phyloP scores from a whole-genome alignment of 2,329 filamentous ascomycete species.

The Aspergillus brunneoviolaceus region DNA sequence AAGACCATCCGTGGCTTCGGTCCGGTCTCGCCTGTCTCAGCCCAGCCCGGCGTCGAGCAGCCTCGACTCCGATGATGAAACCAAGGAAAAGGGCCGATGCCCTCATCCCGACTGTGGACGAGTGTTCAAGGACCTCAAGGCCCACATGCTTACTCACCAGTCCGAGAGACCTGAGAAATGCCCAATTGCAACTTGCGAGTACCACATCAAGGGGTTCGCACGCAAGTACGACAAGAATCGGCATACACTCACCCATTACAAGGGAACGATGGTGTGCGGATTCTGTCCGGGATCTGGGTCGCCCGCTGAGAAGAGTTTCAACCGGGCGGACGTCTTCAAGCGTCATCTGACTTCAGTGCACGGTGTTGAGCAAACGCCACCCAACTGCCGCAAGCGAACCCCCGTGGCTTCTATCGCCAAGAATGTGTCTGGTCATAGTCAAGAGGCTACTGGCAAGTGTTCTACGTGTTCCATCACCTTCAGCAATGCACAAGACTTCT shows the following conservation, averaged over 20 bases:
- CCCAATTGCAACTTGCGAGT: constrained; percentile 87
- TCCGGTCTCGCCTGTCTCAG: constrained; percentile 64
- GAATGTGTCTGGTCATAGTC: constrained; percentile 69
- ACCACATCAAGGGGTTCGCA: constrained; percentile 88
- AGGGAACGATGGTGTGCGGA: constrained; percentile 94
- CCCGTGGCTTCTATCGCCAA: constrained; percentile 49
- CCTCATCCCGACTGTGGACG: constrained; percentile 81
- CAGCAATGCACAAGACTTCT: constrained; percentile 88
- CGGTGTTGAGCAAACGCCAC: constrained; percentile 87
- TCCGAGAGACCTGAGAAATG: constrained; percentile 91
- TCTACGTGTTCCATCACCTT: constrained; percentile 88
- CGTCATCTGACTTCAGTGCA: constrained; percentile 87
- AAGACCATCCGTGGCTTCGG: constrained; percentile 68
- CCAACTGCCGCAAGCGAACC: constrained; percentile 81
- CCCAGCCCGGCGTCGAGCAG: constrained; percentile 61
- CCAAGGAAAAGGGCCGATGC: constrained; percentile 66
- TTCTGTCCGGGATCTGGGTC: constrained; percentile 90
- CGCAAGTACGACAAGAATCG: constrained; percentile 96
- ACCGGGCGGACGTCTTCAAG: constrained; percentile 94
- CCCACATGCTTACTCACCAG: constrained; percentile 92
- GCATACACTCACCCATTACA: constrained; percentile 92
- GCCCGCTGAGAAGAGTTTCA: constrained; percentile 89
- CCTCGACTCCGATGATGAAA: constrained; percentile 62
- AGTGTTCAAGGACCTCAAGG: constrained; percentile 86
- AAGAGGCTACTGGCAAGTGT: constrained; percentile 81